These are phyloP conservation scores for Cladosporium austrohemisphaericum DNA, from an alignment of 2,329 filamentous ascomycete genomes.

Conservation along the genomic window DNA sequence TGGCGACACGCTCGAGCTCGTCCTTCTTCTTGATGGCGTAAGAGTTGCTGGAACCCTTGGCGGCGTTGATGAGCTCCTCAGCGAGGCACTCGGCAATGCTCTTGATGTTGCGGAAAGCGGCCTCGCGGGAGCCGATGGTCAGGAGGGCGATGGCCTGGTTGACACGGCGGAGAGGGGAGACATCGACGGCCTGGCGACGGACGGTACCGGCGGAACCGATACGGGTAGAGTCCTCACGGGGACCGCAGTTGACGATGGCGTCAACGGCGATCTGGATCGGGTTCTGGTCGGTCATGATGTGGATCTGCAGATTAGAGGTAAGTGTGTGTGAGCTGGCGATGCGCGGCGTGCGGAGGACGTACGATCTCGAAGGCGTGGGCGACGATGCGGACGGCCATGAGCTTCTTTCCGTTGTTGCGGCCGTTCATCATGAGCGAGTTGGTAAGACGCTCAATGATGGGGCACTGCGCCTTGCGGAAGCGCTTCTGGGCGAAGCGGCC, in stretches of 20 bases:
- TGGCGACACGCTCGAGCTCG: constrained; percentile 99
- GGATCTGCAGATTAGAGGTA: constrained; percentile 61
- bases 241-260: constrained; percentile 99
- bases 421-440: constrained; percentile 99
- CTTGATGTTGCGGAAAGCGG: constrained; percentile 99
- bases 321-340: constrained; percentile 5
- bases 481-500: constrained; percentile 98
- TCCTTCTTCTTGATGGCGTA: constrained; percentile 99
- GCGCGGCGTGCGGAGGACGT: constrained; percentile 47
- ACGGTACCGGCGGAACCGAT: constrained; percentile 99
- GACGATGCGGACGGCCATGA: constrained; percentile 99
- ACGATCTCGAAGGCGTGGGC: constrained; percentile 99
- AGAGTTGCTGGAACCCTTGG: constrained; percentile 99
- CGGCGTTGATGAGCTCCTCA: constrained; percentile 99
- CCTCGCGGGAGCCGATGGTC: constrained; percentile 98
- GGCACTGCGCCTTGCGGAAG: constrained; percentile 99
- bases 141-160: constrained; percentile 99
- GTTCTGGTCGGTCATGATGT: constrained; percentile 99
- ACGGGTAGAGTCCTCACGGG: constrained; percentile 99
- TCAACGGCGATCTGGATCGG: constrained; percentile 99
- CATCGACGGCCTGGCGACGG: constrained; percentile 99
- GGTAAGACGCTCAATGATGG: constrained; percentile 99
- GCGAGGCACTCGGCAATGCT: constrained; percentile 98
- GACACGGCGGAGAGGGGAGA: constrained; percentile 97
- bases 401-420: constrained; percentile 99